Base-by-base conservation (phyloP, 2,329 filamentous ascomycete genomes). In the Monosporascus ibericus region DNA sequence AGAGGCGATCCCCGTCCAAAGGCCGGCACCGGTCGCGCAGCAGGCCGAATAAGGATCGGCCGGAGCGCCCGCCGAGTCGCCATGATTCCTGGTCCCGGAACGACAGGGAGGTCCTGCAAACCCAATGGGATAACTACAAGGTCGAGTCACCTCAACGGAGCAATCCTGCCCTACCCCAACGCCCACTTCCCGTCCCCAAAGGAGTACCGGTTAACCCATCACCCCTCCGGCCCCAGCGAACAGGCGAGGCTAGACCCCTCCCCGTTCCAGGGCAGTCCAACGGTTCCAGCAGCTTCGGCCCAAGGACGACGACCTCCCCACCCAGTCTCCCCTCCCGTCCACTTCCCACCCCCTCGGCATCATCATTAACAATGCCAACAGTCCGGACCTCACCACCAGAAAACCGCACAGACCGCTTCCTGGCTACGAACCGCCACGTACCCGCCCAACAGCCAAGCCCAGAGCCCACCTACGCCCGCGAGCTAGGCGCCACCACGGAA, bases 81-180 rank as follows among this genome's bases (percentile, higher is more conserved):
- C 73, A 85, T 66, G 71, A 88, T 67, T 78, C 87, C 56, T 88
- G 83, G 82, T 69, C 81, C 56, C 70, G 72, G 51, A 80, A 85
- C 58, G 85, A 89, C 67, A 79, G 80, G 44, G 84, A 87, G 46
- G 79, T 82, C 44, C 72, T 88, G 17, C 78, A 79, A 25, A 79
- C 80, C 46, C 76, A 82, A 44, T 73, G 73, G 73, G 70, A 70
- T 25, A 72, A 52, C 68, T 70, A 40, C 65, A 69, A 38, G 49
- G 53, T 20, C 52, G 52, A 37, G 36, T 25, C 27, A 52, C 44
- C 58, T 55, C 44, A 22, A 20, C n/a, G 24, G 14, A 14, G 20
- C n/a, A 44, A 44, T 24, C 40, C 20, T 20, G 20, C 40, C n/a
- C 58, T 63, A 20, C 66, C 70, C 1, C 62, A 71, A 2, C 68